Percentiles rank a stretch among this genome's conserved stretches.
Conservation (phyloP, 441 rosid species). For the Erodium moschatum region DNA sequence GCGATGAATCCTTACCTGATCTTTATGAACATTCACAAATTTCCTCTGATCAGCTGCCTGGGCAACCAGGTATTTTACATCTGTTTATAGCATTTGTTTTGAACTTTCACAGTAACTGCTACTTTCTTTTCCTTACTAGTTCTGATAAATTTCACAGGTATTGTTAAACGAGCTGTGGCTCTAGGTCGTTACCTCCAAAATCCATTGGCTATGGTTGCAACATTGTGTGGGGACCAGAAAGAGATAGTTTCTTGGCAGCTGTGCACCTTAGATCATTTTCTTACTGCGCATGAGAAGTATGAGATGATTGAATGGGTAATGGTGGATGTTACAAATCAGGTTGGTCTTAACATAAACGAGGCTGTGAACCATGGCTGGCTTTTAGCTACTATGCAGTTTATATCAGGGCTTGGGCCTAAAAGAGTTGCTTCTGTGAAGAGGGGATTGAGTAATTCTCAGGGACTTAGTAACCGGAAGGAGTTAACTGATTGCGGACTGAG, state of each 20-base stretch:
- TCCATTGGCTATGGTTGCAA: constrained; percentile 81
- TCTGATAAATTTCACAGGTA: constrained; percentile 34
- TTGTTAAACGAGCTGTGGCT: constrained; percentile 86
- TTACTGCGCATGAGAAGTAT: constrained; percentile 75
- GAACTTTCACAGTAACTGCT: not conserved
- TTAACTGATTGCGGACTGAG: constrained; percentile 15
- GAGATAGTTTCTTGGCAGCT: constrained; percentile 94
- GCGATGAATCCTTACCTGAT: constrained; percentile 82
- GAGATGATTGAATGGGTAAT: constrained; percentile 79
- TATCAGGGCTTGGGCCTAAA: constrained; percentile 93
- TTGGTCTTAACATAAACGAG: constrained; percentile 80
- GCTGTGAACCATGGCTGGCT: constrained; percentile 87
- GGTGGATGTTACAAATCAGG: constrained; percentile 90
- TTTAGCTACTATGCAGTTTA: constrained; percentile 78
- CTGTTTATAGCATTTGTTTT: not conserved
- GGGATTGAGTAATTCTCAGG: constrained; percentile 77
- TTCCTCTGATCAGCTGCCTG: constrained; percentile 79
- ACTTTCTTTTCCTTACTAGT: constrained; percentile 1
- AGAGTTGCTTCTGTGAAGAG: constrained; percentile 92
- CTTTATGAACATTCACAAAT: constrained; percentile 86
- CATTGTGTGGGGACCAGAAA: constrained; percentile 80
- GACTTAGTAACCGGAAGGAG: constrained; percentile 37
- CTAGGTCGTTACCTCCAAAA: constrained; percentile 94
- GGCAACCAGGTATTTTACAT: constrained; percentile 46
- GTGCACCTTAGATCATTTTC: constrained; percentile 58